Evolutionary conservation across 352 stramenopile species (phyloP).

Genomic region (Globisporangium carolinianum): DNA sequence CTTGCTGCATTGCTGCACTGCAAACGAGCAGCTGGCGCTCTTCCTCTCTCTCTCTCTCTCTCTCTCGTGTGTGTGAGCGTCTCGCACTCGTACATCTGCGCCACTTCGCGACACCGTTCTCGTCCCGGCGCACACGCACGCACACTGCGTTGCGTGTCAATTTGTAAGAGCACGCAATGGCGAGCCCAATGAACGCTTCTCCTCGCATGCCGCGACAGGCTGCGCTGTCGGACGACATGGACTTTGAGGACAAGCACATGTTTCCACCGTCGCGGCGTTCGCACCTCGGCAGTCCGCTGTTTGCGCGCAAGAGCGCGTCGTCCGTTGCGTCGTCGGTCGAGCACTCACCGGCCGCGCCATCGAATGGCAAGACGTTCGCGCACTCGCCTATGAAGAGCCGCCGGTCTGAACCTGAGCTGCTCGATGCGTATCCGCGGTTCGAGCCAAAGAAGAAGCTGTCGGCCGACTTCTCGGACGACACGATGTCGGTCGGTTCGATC

Average conservation of each 20-base stretch:
- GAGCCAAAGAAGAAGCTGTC: conserved; percentile 15
- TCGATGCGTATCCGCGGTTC: conserved; percentile 11
- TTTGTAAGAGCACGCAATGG: conserved; percentile 1
- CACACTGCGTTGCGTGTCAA: neutral
- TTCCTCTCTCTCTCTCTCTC: no score
- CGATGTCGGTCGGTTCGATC: conserved; percentile 26
- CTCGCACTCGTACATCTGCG: no score
- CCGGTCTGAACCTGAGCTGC: conserved; percentile 13
- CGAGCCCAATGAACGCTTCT: neutral
- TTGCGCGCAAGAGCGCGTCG: conserved; percentile 11
- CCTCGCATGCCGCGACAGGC: conserved; percentile 6
- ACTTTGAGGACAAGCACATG: conserved; percentile 16
- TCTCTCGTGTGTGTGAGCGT: no score
- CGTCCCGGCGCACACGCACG: neutral
- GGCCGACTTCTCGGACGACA: conserved; percentile 22
- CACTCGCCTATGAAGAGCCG: conserved; percentile 11
- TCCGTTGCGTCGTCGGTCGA: conserved; percentile 9
- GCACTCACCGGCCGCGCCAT: conserved; percentile 7
- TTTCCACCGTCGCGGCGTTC: conserved; percentile 10
- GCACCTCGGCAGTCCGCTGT: conserved; percentile 13
- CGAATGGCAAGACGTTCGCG: conserved; percentile 9
- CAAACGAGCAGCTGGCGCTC: no score
- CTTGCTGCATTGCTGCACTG: no score
- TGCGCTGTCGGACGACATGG: conserved; percentile 10
- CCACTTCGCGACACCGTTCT: neutral